These are phyloP conservation scores for Triticum urartu DNA, from an alignment of 176 grass and related monocot species.

Conservation along the genomic window DNA sequence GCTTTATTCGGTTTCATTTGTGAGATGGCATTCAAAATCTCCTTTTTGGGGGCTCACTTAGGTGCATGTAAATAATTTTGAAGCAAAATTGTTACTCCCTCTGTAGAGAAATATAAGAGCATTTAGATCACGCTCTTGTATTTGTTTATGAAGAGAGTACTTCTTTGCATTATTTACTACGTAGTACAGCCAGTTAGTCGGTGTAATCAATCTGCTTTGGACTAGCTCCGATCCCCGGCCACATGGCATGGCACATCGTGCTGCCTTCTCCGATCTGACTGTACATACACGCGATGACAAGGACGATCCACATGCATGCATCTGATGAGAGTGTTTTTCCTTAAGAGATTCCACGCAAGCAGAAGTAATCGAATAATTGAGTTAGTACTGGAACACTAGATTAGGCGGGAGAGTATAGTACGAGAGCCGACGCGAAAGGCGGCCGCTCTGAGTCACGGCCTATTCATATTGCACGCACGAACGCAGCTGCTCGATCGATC, in stretches of 20 bases:
- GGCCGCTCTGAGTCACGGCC: conserved; percentile 27
- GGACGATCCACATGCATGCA: neutral
- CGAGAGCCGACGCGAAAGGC: conserved; percentile 20
- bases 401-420: conserved; percentile 9
- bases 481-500: neutral
- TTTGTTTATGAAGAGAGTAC: too few relatives aligned
- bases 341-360: conserved; percentile 12
- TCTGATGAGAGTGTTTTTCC: neutral
- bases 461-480: neutral
- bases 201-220: too few relatives aligned
- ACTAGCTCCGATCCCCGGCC: too few relatives aligned
- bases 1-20: too few relatives aligned
- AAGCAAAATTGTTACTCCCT: too few relatives aligned
- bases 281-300: neutral
- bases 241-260: too few relatives aligned
- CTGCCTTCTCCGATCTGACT: neutral
- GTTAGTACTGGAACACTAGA: neutral
- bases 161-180: neutral
- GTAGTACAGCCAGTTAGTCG: too few relatives aligned
- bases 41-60: too few relatives aligned
- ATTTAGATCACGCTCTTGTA: too few relatives aligned
- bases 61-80: too few relatives aligned
- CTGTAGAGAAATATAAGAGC: too few relatives aligned
- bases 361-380: neutral
- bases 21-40: too few relatives aligned